These are phyloP conservation scores for Kokia cookei DNA, from an alignment of 441 rosid species.

Conservation along the genomic window DNA sequence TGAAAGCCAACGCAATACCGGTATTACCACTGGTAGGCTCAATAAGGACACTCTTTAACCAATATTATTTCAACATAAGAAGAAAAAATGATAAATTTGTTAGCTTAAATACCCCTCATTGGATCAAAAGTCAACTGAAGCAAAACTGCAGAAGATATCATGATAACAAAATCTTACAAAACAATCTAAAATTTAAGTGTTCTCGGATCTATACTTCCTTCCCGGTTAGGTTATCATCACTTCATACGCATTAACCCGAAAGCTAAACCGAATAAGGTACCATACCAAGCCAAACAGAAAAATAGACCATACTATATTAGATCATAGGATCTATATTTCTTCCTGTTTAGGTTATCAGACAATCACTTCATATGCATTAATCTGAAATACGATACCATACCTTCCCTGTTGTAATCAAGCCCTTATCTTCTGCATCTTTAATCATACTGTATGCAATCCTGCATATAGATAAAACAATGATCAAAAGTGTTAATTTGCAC, in stretches of 20 bases:
- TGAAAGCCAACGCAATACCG: constrained; percentile 63
- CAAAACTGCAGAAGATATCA: no score
- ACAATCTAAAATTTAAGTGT: not conserved
- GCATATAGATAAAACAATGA: not conserved
- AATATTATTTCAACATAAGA: not conserved
- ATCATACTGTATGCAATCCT: constrained; percentile 75
- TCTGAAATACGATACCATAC: constrained; percentile 18
- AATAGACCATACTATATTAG: no score
- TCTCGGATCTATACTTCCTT: not conserved
- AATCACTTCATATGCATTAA: not conserved
- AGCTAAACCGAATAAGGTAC: not conserved
- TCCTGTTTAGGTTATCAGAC: not conserved
- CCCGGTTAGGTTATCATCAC: not conserved
- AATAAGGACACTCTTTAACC: constrained; percentile 42
- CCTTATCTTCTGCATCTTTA: constrained; percentile 76
- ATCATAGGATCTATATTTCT: not conserved
- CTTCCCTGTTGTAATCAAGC: constrained; percentile 76
- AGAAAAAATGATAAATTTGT: not conserved
- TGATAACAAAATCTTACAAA: not conserved
- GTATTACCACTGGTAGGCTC: constrained; percentile 73
- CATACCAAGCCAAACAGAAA: constrained; percentile 21
- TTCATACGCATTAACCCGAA: not conserved
- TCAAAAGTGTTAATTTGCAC: not conserved
- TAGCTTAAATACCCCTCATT: not conserved
- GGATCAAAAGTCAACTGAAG: not conserved